Base-by-base conservation (phyloP, 192 early-diverging fungal species). In the Pilobolus umbonatus region DNA sequence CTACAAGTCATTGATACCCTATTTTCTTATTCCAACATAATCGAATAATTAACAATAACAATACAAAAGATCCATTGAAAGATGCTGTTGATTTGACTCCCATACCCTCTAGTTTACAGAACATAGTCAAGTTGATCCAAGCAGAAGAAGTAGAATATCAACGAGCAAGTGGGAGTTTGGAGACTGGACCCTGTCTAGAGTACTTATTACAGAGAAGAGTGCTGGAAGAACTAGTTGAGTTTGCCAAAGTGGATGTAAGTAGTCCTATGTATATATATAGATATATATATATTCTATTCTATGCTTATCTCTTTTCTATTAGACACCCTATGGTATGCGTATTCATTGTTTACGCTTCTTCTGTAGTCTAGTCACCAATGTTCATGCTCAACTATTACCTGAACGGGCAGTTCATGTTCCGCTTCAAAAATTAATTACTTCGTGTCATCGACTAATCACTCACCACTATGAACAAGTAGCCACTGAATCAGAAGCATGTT, bases 271-370 rank as follows among this genome's bases (percentile, higher is more conserved):
- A n/a, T 40, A 52, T 8, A 39, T 43, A 35, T 3, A 49, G 28
- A 55, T 25, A 25, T 44, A 19, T 43, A 15, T 30, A 46, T 42
- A 31, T n/a, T 25, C 17, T 31, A 8, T 6, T 6, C 31, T 36
- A 19, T 17, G 17, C 12, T 25, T 10, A 15, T 54, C 26, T 48
- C 35, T 11, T 32, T 40, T 46, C 38, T 32, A 21, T 52, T 28
- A 72, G 70, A 72, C 70, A 3, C 70, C 70, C 9, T 67, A 67
- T 60, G 70, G 70, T 26, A 72, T 72, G 70, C 64, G 70, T 9
- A 53, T 72, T 12, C 64, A 65, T 12, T 65, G 60, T 55, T 47
- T 72, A 19, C 55, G 70, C 26, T 72, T 72, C 32, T 72, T 72
- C n/a, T 57, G 56, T 40, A 57, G 55, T 8, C 42, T 72, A 2